Conservation (phyloP, 2,329 filamentous ascomycete genomes). For the Blastomyces percursus region DNA sequence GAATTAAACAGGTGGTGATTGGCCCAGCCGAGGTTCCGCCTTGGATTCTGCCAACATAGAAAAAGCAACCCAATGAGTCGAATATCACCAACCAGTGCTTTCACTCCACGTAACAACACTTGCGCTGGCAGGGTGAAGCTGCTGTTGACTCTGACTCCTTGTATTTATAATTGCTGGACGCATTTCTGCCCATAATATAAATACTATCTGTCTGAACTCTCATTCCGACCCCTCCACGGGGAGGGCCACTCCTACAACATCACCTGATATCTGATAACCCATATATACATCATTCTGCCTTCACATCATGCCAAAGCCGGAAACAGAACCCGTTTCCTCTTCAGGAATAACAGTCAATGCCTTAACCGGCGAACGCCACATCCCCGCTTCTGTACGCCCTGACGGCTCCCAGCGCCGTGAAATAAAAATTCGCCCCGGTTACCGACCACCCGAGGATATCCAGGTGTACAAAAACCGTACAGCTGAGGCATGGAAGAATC, state of each 20-base stretch:
- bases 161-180: background rate
- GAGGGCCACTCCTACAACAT: background rate
- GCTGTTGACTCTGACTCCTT: background rate
- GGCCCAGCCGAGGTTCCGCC: constrained; percentile 5
- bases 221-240: background rate
- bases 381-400: constrained; percentile 73
- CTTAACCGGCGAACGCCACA: constrained; percentile 68
- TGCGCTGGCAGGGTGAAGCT: background rate
- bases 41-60: constrained; percentile 3
- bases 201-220: background rate
- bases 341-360: constrained; percentile 70
- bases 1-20: constrained; percentile 12
- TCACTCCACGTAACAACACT: background rate
- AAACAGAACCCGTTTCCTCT: constrained; percentile 20
- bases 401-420: constrained; percentile 90
- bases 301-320: constrained; percentile 41
- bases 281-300: constrained; percentile 11
- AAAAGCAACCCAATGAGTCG: background rate
- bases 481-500: constrained; percentile 72
- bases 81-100: no score
- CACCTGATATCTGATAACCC: no score
- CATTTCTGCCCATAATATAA: background rate
- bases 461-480: constrained; percentile 92
- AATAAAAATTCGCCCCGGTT: constrained; percentile 87
- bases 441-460: constrained; percentile 87